Evolutionary conservation across 805 yeast species (phyloP).

Genomic region (Wickerhamiella kazuoi): DNA sequence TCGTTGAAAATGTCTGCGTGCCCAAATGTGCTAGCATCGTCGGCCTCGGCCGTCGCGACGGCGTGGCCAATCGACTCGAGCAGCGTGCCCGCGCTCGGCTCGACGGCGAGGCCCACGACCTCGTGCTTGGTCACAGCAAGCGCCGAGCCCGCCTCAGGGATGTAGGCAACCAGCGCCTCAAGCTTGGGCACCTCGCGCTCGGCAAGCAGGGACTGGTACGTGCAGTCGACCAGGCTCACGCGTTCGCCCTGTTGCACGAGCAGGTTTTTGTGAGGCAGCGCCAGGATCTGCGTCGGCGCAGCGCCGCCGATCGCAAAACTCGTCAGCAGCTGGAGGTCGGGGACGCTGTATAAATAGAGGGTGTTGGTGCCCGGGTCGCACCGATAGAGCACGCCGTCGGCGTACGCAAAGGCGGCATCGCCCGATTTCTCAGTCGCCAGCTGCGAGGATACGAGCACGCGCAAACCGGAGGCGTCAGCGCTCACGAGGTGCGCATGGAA

Average conservation of each 20-base stretch:
- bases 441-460: background rate
- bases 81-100: slow-evolving; percentile 11
- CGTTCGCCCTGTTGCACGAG: slow-evolving; percentile 3
- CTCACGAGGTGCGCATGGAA: background rate
- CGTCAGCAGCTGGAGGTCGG: slow-evolving; percentile 1
- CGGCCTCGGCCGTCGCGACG: slow-evolving; percentile 2
- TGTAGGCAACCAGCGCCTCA: slow-evolving; percentile 7
- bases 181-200: background rate
- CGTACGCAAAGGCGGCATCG: slow-evolving; percentile 3
- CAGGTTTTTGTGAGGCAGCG: slow-evolving; percentile 10
- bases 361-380: background rate
- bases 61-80: slow-evolving; percentile 14
- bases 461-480: background rate
- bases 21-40: slow-evolving; percentile 9
- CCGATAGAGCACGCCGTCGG: slow-evolving; percentile 5
- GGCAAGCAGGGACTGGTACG: slow-evolving; percentile 8
- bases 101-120: slow-evolving; percentile 13
- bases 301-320: slow-evolving; percentile 5
- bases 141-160: slow-evolving; percentile 5
- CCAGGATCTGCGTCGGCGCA: slow-evolving; percentile 5
- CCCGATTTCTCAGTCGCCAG: background rate
- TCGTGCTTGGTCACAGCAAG: slow-evolving; percentile 5
- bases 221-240: slow-evolving; percentile 10
- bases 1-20: slow-evolving; percentile 26
- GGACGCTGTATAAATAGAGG: slow-evolving; percentile 4